These are phyloP conservation scores for Gynochthodes officinalis DNA, from an alignment of 257 asterid genomes.

Conservation along the genomic window DNA sequence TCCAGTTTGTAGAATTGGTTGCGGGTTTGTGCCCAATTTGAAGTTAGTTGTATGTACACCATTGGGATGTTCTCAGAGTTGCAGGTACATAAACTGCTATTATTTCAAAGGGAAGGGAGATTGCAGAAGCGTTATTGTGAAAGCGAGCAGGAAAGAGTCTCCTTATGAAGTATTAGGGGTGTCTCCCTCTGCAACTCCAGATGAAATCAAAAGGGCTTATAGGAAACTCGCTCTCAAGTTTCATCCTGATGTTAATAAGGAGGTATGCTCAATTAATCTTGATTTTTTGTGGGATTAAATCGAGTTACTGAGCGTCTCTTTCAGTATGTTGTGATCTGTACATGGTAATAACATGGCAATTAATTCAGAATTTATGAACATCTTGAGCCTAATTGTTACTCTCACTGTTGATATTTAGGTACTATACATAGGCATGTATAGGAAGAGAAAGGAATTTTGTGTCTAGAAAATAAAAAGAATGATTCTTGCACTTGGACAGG, in stretches of 20 bases:
- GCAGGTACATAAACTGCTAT: conserved; percentile 17
- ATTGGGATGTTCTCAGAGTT: conserved; percentile 19
- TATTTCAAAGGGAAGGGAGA: conserved; percentile 30
- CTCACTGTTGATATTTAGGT: not conserved
- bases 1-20: conserved; percentile 33
- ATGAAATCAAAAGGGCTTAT: conserved; percentile 85
- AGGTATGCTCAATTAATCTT: conserved; percentile 35
- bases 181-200: conserved; percentile 61
- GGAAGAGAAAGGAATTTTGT: not conserved
- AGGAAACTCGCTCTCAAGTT: conserved; percentile 87
- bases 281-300: not conserved
- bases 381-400: not conserved
- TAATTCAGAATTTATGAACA: not conserved
- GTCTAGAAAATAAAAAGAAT: not conserved
- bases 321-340: not conserved
- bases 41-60: conserved; percentile 14
- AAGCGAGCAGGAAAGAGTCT: conserved; percentile 63
- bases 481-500: not conserved
- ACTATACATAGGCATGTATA: not conserved
- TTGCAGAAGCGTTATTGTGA: conserved; percentile 28
- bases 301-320: not conserved
- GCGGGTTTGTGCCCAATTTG: conserved; percentile 37
- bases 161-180: conserved; percentile 87
- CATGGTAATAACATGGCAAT: not conserved
- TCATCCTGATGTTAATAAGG: conserved; percentile 94